Evolutionary conservation across 2,329 filamentous ascomycete genomes (phyloP).

Genomic region (Escovopsis weberi): DNA sequence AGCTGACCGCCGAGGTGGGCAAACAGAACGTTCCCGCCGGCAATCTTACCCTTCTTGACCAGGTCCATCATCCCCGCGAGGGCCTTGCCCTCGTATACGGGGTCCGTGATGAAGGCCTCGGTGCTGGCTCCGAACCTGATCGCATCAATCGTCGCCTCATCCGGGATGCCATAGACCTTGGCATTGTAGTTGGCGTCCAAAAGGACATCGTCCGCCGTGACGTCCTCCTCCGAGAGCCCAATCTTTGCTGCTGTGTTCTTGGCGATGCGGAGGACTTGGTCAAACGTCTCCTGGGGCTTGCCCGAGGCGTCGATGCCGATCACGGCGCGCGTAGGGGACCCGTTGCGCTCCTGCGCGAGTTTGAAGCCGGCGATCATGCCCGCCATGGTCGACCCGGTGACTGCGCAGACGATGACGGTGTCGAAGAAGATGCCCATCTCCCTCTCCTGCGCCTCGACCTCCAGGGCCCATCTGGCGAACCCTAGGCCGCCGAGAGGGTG

Average conservation of each 20-base stretch:
- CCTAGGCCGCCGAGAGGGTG: conserved; percentile 56
- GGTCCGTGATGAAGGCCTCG: conserved; percentile 61
- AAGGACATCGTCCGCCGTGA: conserved; percentile 46
- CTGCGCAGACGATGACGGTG: conserved; percentile 52
- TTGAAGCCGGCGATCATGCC: conserved; percentile 64
- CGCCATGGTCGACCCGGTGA: conserved; percentile 56
- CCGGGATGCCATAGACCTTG: conserved; percentile 52
- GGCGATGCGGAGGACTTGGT: conserved; percentile 53
- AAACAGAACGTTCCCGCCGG: conserved; percentile 52
- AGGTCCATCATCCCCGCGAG: conserved; percentile 58
- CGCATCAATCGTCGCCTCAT: conserved; percentile 48
- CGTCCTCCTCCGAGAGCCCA: conserved; percentile 42
- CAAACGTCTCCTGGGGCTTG: conserved; percentile 38
- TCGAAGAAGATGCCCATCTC: conserved; percentile 50
- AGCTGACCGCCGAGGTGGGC: conserved; percentile 58
- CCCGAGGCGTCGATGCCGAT: conserved; percentile 47
- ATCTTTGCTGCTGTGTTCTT: conserved; percentile 48
- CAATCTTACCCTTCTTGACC: conserved; percentile 47
- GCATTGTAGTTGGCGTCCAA: conserved; percentile 48
- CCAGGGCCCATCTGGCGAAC: conserved; percentile 57
- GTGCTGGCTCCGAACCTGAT: conserved; percentile 54
- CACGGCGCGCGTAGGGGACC: conserved; percentile 34
- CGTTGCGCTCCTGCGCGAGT: conserved; percentile 34
- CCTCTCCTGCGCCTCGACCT: conserved; percentile 49
- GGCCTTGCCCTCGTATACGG: conserved; percentile 65